Evolutionary conservation across 2,329 filamentous ascomycete genomes (phyloP).

Genomic region (Alternaria ventricosa): DNA sequence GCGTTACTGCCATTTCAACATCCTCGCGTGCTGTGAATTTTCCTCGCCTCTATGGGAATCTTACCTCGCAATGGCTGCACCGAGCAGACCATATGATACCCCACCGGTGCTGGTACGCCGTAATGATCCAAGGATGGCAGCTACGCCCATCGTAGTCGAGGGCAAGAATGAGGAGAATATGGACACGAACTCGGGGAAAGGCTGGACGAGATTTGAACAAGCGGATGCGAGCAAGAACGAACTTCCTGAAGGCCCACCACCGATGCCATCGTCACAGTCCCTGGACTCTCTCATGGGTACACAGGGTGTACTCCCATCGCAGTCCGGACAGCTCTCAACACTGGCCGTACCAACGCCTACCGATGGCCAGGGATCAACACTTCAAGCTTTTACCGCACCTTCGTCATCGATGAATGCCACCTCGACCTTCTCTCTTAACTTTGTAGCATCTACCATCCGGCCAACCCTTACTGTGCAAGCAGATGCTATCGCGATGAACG

Average conservation of each 20-base stretch:
- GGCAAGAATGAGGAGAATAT: neutral
- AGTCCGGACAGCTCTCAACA: neutral
- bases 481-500: neutral
- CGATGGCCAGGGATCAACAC: neutral
- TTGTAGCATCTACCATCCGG: neutral
- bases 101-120: slow-evolving; percentile 8
- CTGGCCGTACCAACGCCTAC: neutral
- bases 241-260: neutral
- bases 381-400: neutral
- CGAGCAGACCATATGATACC: slow-evolving; percentile 3
- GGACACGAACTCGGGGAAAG: neutral
- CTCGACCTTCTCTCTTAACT: neutral
- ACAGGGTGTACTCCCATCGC: neutral
- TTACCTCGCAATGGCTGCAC: slow-evolving; percentile 5
- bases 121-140: neutral
- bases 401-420: neutral
- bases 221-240: neutral
- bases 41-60: slow-evolving; percentile 1
- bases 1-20: neutral
- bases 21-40: neutral
- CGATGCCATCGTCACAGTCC: neutral
- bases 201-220: neutral
- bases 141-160: neutral
- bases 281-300: neutral
- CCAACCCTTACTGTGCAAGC: neutral